phyloP scores from a whole-genome alignment of 139 green algal genomes.

The Tetraselmis striata region DNA sequence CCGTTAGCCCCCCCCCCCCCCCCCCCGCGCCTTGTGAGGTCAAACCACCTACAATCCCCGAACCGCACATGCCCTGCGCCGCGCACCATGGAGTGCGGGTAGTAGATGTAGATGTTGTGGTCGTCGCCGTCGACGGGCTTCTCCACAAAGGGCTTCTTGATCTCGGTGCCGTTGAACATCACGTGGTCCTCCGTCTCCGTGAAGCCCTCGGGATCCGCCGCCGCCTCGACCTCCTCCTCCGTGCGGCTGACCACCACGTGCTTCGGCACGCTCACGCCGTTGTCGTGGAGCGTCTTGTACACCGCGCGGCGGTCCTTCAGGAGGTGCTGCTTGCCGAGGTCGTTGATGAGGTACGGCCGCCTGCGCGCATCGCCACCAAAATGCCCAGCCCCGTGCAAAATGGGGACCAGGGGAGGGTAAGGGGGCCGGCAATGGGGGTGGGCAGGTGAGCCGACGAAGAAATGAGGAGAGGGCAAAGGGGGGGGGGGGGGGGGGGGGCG shows the following conservation, averaged over 20 bases:
- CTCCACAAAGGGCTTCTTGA: conserved; percentile 98
- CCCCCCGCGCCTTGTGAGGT: not conserved
- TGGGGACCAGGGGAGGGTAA: not conserved
- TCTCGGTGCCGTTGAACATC: conserved; percentile 57
- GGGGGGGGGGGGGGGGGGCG: not conserved
- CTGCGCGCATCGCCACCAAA: too few relatives aligned
- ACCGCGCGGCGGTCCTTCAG: conserved; percentile 84
- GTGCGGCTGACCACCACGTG: conserved; percentile 84
- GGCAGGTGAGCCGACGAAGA: not conserved
- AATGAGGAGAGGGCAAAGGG: not conserved
- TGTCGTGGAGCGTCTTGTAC: conserved; percentile 70
- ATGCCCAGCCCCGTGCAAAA: not conserved
- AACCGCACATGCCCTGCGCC: too few relatives aligned
- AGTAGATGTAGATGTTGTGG: conserved; percentile 99
- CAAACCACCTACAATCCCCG: conserved; percentile 3
- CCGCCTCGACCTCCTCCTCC: conserved; percentile 29
- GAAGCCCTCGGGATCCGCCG: conserved; percentile 69
- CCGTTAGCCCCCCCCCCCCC: not conserved
- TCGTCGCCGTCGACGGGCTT: conserved; percentile 92
- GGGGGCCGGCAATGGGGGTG: not conserved
- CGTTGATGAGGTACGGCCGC: conserved; percentile 90
- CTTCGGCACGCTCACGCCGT: conserved; percentile 74
- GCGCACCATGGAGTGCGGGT: conserved; percentile 80
- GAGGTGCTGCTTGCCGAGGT: conserved; percentile 72
- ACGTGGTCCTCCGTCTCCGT: conserved; percentile 87